phyloP scores from a whole-genome alignment of 163 green algal genomes.

The Prototheca wickerhamii region DNA sequence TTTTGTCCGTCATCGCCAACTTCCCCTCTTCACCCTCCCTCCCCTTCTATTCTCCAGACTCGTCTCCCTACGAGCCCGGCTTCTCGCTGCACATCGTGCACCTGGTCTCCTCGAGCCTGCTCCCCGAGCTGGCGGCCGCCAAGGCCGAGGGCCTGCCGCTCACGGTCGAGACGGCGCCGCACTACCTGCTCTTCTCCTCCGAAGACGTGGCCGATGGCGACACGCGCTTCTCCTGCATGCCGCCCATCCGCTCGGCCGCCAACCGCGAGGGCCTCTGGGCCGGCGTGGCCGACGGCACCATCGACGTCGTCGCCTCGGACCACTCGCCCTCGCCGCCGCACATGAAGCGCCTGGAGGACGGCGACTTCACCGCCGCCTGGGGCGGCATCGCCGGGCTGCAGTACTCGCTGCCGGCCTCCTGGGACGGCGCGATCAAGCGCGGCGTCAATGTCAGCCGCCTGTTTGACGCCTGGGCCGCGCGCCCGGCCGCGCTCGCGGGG shows the following conservation, averaged over 20 bases:
- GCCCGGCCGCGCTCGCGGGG: conserved; percentile 49
- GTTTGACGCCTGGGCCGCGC: conserved; percentile 36
- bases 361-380: conserved; percentile 87
- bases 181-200: conserved; percentile 83
- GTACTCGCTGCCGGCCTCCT: conserved; percentile 68
- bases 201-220: conserved; percentile 58
- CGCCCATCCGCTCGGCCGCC: conserved; percentile 46
- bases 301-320: conserved; percentile 72
- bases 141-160: conserved; percentile 55
- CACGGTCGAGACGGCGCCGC: conserved; percentile 81
- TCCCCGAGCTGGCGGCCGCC: conserved; percentile 26
- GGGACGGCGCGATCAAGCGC: conserved; percentile 10
- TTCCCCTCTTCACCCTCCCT: neutral
- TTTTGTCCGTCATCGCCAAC: no score
- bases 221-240: conserved; percentile 79
- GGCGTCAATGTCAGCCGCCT: conserved; percentile 19
- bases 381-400: conserved; percentile 87
- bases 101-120: conserved; percentile 32
- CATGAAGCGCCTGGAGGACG: conserved; percentile 68
- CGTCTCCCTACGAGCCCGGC: conserved; percentile 22
- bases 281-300: conserved; percentile 44
- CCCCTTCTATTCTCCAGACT: neutral
- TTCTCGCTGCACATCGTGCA: conserved; percentile 85
- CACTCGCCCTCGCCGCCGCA: conserved; percentile 77
- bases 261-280: conserved; percentile 53